Evolutionary conservation across 495 filamentous ascomycete genomes (phyloP).

Genomic region (Tuber borchii): DNA sequence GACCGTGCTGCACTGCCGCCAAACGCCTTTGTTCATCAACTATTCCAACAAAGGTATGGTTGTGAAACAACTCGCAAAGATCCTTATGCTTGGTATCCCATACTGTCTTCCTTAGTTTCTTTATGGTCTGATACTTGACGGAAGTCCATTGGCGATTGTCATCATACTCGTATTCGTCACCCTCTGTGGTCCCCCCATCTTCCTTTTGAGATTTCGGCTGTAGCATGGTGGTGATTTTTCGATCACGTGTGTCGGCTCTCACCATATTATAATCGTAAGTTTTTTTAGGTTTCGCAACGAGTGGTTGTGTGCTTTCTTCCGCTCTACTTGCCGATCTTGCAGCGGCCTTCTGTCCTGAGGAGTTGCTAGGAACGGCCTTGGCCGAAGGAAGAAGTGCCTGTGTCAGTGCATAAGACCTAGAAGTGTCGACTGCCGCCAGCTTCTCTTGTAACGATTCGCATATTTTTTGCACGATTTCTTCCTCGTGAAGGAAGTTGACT

Average conservation of each 20-base stretch:
- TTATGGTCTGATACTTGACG: constrained; percentile 58
- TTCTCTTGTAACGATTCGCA: constrained; percentile 73
- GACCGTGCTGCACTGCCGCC: constrained; percentile 84
- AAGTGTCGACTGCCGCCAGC: constrained; percentile 84
- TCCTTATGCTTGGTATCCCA: constrained; percentile 80
- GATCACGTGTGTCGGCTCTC: constrained; percentile 78
- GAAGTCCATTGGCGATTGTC: constrained; percentile 41
- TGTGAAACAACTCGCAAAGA: constrained; percentile 80
- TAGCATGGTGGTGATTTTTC: constrained; percentile 98
- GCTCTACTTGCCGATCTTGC: constrained; percentile 45
- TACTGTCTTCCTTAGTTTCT: constrained; percentile 70
- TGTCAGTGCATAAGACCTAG: constrained; percentile 77
- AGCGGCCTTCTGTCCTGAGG: constrained; percentile 41
- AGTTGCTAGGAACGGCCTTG: constrained; percentile 43
- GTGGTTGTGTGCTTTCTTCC: constrained; percentile 39
- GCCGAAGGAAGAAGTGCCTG: constrained; percentile 78
- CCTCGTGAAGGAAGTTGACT: constrained; percentile 96
- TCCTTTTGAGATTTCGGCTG: constrained; percentile 27
- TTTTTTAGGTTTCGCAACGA: constrained; percentile 50
- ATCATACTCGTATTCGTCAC: constrained; percentile 35
- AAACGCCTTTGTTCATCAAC: constrained; percentile 83
- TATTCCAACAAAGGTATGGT: constrained; percentile 88
- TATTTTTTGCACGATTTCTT: constrained; percentile 86
- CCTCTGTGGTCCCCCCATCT: constrained; percentile 36
- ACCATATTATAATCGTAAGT: constrained; percentile 84